These are phyloP conservation scores for Rhynchosporium graminicola DNA, from an alignment of 2,329 filamentous ascomycete genomes.

Conservation along the genomic window DNA sequence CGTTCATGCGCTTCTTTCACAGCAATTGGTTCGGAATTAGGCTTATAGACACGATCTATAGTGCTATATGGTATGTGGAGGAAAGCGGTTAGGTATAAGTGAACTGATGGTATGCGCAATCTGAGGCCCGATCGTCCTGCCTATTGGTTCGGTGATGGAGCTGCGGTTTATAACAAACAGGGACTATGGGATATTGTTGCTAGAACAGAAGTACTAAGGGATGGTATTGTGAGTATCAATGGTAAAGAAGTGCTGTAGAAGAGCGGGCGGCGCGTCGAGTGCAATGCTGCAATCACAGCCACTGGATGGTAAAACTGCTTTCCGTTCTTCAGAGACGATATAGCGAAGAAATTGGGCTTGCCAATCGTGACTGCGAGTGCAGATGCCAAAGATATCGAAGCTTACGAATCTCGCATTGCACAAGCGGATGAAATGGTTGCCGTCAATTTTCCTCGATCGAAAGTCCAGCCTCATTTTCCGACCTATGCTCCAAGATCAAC, in stretches of 20 bases:
- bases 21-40: constrained; percentile 10
- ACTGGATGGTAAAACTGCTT: constrained; percentile 34
- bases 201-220: constrained; percentile 3
- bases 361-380: constrained; percentile 15
- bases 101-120: constrained; percentile 4
- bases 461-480: constrained; percentile 26
- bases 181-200: constrained; percentile 16
- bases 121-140: constrained; percentile 7
- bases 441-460: constrained; percentile 32
- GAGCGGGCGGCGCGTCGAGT: constrained; percentile 13
- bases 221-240: constrained; percentile 10
- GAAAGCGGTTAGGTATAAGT: constrained; percentile 6
- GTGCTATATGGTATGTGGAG: constrained; percentile 6
- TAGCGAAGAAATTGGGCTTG: constrained; percentile 14
- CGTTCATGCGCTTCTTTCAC: constrained; percentile 16
- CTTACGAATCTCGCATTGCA: constrained; percentile 31
- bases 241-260: constrained; percentile 11
- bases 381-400: constrained; percentile 25
- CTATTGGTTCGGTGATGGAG: constrained; percentile 16
- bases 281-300: constrained; percentile 18
- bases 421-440: constrained; percentile 32
- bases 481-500: constrained; percentile 11
- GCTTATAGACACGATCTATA: constrained; percentile 9
- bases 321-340: constrained; percentile 22
- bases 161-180: constrained; percentile 12